These are phyloP conservation scores for Vigna unguiculata DNA, from an alignment of 306 rosid genomes.

Conservation along the genomic window DNA sequence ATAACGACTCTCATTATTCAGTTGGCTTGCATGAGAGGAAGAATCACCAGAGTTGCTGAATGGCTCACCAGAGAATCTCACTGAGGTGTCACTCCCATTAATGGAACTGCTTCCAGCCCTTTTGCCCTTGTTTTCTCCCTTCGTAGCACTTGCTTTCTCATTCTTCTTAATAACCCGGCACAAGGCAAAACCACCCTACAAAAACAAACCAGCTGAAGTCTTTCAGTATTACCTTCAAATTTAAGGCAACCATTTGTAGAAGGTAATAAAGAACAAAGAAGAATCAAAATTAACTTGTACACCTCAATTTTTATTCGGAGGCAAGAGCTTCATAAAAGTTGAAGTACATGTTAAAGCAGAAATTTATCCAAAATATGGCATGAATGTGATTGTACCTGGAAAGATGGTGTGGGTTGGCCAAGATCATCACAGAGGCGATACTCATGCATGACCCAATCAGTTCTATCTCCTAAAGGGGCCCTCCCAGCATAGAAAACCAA, in stretches of 20 bases:
- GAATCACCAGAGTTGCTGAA: slow-evolving; percentile 53
- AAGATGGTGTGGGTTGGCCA: slow-evolving; percentile 57
- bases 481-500: slow-evolving; percentile 91
- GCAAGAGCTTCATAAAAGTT: neutral
- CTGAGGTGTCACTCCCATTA: slow-evolving; percentile 50
- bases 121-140: slow-evolving; percentile 57
- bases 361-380: neutral
- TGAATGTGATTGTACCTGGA: slow-evolving; percentile 57
- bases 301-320: neutral
- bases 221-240: slow-evolving; percentile 8
- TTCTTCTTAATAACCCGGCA: slow-evolving; percentile 85
- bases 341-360: neutral
- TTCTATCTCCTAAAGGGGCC: slow-evolving; percentile 87
- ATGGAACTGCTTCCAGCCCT: slow-evolving; percentile 50
- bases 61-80: slow-evolving; percentile 47
- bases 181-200: slow-evolving; percentile 81
- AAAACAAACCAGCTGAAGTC: slow-evolving; percentile 4
- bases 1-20: slow-evolving; percentile 53
- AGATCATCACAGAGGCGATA: slow-evolving; percentile 71
- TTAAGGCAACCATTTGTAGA: neutral
- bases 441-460: slow-evolving; percentile 95
- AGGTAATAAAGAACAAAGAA: neutral
- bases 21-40: slow-evolving; percentile 56
- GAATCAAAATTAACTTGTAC: neutral
- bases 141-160: slow-evolving; percentile 56